Base-by-base conservation (phyloP, 805 yeast genomes). In the Saturnispora diversa region DNA sequence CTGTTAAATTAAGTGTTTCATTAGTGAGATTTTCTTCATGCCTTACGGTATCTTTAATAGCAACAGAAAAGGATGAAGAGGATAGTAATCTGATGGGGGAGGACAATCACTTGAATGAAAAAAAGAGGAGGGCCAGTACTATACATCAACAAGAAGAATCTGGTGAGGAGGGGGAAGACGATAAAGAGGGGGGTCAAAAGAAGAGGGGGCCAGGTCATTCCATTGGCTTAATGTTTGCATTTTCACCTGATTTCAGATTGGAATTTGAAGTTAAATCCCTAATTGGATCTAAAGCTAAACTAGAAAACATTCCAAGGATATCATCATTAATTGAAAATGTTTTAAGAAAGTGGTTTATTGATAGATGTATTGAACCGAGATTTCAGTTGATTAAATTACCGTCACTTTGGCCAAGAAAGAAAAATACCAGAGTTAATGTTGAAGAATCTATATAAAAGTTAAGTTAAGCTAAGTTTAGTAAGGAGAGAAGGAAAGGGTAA, bases 271-370 rank as follows among this genome's bases (percentile, higher is more conserved):
- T 86, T n/a, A 79, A 79, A 52, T 85, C 96, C 1, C 64, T 90
- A 29, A 85, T 92, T 38, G 99, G 99, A 1, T 84, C 97, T 1
- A 70, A 95, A 35, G 85, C 97, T 0, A 83, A 90, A 56, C 66
- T 92, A 21, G 95, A 88, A 59, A 86, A 92, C 53, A 84, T 92
- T 12, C 98, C 99, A 6, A 87, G 92, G 54, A 77, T 92, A 28
- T 77, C 94, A 8, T 79, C 84, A 43, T 64, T 92, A 31, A 78
- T 92, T 30, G 97, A 92, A 56, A 76, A 75, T 43, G 80, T 80
- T 45, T 70, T 92, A 29, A 71, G 92, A 47, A 78, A 78, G 41
- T 87, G 96, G 94, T 88, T 92, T 55, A 78, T 80, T 13, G 97
- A 90, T 51, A 69, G 96, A 46, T 86, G 95, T 55, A 92, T 92